Base-by-base conservation (phyloP, 1,284 basidiomycete species). In the Marasmius oreades region DNA sequence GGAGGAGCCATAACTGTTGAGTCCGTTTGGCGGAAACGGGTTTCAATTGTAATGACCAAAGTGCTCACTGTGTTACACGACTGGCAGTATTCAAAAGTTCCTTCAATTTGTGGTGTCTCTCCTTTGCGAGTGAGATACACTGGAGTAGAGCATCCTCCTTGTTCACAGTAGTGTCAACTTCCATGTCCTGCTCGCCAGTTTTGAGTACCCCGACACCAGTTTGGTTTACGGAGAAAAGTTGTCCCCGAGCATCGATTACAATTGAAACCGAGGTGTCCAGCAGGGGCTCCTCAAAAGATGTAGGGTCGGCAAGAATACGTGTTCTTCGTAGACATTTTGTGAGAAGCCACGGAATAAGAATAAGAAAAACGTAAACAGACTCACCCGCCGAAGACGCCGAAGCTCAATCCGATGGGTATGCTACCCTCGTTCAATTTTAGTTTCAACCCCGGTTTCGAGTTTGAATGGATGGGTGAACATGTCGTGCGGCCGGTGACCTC, bases 231-330 rank as follows among this genome's bases (percentile, higher is more conserved):
- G 83, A 81, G 14, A 85, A 69, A 1, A 90, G 71, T 2, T 76
- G 69, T 3, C 76, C 77, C 1, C 69, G 62, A 52, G 82, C 78
- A 61, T 88, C 84, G 1, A 92, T 61, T 0, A 88, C 76, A 39
- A 94, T 71, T 1, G 84, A 86, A 46, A 94, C 66, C 0, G 80
- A 79, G 0, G 89, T 86, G 22, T 89, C 84, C 23, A 93, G 77
- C 14, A 96, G 77, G 0, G 92, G 90, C 62, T 94, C 87, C 72
- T 98, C 95, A 69, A 97, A 97, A 0, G 93, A 80, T 0, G 91
- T 90, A 1, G 93, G 91, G 70, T 98, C 95, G 0, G 87, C 78
- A 1, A 98, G 75, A 12, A 95, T 70, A 46, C 86, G 77, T 36
- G 81, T 82, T 54, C 86, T 88, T 61, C 10, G 39, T 36, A 34